Evolutionary conservation across 2,329 filamentous ascomycete genomes (phyloP).

Genomic region (Massarina eburnea): DNA sequence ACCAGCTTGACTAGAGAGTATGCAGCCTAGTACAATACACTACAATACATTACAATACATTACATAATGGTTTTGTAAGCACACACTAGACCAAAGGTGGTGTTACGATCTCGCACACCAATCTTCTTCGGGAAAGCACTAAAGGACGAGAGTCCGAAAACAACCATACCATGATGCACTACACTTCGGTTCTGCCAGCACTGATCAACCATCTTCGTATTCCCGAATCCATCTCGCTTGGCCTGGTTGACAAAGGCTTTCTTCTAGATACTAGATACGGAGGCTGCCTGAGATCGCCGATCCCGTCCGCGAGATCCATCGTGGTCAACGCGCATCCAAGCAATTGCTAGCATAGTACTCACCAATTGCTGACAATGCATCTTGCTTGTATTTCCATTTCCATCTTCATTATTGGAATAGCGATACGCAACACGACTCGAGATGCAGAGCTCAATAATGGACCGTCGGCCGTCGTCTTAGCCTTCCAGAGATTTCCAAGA

Average conservation of each 20-base stretch:
- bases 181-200: conserved; percentile 8
- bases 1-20: too few relatives aligned
- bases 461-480: neutral
- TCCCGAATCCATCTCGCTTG: neutral
- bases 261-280: conserved; percentile 1
- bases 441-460: neutral
- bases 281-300: conserved; percentile 16
- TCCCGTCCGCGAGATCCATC: conserved; percentile 7
- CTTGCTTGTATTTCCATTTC: too few relatives aligned
- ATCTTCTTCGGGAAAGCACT: conserved; percentile 1
- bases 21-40: too few relatives aligned
- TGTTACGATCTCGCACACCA: conserved; percentile 1
- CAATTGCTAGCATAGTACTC: too few relatives aligned
- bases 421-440: neutral
- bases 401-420: neutral
- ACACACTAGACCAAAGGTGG: neutral
- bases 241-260: conserved; percentile 2
- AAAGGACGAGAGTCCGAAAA: conserved; percentile 2
- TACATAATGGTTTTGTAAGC: too few relatives aligned
- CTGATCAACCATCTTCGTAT: neutral
- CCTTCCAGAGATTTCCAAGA: conserved; percentile 2
- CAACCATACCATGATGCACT: conserved; percentile 7
- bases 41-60: too few relatives aligned
- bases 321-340: neutral
- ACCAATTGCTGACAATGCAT: too few relatives aligned